Conservation (phyloP, 176 grass and related monocot species). For the Oryza meridionalis region DNA sequence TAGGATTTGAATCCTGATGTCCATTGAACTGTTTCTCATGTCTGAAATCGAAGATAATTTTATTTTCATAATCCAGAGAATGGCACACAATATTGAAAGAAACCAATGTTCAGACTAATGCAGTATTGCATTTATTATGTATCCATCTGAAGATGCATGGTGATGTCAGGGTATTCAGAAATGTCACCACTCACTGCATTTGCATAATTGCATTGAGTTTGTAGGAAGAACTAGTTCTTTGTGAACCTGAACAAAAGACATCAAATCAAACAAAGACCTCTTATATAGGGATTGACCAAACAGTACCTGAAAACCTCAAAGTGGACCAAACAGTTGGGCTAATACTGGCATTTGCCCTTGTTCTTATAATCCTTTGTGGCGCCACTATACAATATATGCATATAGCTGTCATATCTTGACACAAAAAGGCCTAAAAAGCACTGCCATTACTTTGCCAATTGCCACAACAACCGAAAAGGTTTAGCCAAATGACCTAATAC, state of each 20-base stretch:
- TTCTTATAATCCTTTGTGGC: constrained; percentile 38
- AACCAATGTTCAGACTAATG: constrained; percentile 3
- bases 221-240: constrained; percentile 12
- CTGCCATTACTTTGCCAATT: constrained; percentile 5
- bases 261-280: not conserved
- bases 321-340: constrained; percentile 4
- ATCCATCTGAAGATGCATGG: constrained; percentile 1
- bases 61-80: not conserved
- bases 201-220: not conserved
- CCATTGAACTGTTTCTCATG: not conserved
- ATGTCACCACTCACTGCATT: not conserved
- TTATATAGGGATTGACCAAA: constrained; percentile 29
- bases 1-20: not conserved
- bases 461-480: constrained; percentile 12
- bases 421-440: constrained; percentile 14
- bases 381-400: constrained; percentile 31
- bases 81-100: not conserved
- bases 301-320: constrained; percentile 23
- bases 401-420: constrained; percentile 46
- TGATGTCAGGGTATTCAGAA: not conserved
- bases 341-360: constrained; percentile 1
- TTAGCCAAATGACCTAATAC: not conserved
- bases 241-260: not conserved
- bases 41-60: not conserved
- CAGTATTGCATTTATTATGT: not conserved